phyloP scores from a whole-genome alignment of 2,329 filamentous ascomycete species.

The Pezizomycotina sp. region DNA sequence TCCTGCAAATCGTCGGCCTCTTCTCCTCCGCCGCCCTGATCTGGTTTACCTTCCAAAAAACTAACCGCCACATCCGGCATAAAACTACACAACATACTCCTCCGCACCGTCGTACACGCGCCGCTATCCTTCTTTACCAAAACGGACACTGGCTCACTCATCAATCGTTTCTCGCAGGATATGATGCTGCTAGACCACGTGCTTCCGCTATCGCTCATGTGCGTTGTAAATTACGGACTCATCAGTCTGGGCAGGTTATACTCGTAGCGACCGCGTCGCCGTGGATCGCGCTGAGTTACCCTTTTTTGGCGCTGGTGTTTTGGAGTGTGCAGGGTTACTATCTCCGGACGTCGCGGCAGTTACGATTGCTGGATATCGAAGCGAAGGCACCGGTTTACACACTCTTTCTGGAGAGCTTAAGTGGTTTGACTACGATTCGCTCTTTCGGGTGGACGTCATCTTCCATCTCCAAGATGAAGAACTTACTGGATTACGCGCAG shows the following conservation, averaged over 20 bases:
- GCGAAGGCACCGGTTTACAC: slow-evolving; percentile 43
- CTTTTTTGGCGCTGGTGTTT: slow-evolving; percentile 33
- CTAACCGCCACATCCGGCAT: slow-evolving; percentile 11
- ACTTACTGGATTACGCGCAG: slow-evolving; percentile 39
- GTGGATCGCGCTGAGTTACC: slow-evolving; percentile 37
- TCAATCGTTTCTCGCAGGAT: slow-evolving; percentile 35
- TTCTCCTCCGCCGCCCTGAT: slow-evolving; percentile 26
- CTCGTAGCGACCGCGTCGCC: slow-evolving; percentile 35
- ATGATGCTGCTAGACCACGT: slow-evolving; percentile 32
- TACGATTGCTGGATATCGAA: slow-evolving; percentile 45
- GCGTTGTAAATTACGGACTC: slow-evolving; percentile 25
- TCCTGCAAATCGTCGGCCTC: slow-evolving; percentile 29
- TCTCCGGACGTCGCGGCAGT: slow-evolving; percentile 42
- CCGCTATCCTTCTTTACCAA: slow-evolving; percentile 31
- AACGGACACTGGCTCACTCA: slow-evolving; percentile 31
- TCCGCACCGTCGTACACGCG: slow-evolving; percentile 23
- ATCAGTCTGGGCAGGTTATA: slow-evolving; percentile 34
- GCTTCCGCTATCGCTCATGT: slow-evolving; percentile 29
- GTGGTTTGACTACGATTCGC: slow-evolving; percentile 40
- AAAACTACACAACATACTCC: slow-evolving; percentile 5
- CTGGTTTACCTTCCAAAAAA: slow-evolving; percentile 8
- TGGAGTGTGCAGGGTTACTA: slow-evolving; percentile 42
- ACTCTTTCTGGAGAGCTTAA: slow-evolving; percentile 41
- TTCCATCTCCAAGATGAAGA: slow-evolving; percentile 33
- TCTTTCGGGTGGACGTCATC: slow-evolving; percentile 40